phyloP scores from a whole-genome alignment of 106 monocot genomes.

The Acorus gramineus region DNA sequence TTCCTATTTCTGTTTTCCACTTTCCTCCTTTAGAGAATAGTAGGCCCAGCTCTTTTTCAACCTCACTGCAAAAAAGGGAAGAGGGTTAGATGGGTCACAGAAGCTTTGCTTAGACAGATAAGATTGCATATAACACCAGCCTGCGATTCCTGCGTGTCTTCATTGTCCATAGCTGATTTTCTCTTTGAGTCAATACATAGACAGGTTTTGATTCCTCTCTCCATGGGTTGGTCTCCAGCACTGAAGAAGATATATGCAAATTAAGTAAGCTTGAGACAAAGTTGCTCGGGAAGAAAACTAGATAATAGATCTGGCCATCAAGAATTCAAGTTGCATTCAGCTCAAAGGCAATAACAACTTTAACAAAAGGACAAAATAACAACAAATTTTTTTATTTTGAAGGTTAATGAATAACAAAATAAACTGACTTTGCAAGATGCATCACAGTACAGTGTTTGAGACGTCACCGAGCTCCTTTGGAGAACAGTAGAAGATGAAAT shows the following conservation, averaged over 20 bases:
- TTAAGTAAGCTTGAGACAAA: no score
- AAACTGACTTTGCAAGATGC: no score
- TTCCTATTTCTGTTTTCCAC: conserved; percentile 31
- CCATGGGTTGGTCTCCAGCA: conserved; percentile 92
- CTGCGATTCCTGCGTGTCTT: conserved; percentile 86
- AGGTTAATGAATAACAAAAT: no score
- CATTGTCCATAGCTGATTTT: conserved; percentile 96
- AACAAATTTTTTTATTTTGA: not conserved
- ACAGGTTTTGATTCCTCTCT: conserved; percentile 87
- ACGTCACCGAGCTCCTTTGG: no score
- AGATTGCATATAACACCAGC: conserved; percentile 13
- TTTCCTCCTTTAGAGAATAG: conserved; percentile 69
- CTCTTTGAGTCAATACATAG: conserved; percentile 79
- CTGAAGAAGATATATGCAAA: conserved; percentile 14
- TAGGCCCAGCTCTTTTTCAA: conserved; percentile 83
- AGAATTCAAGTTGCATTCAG: no score
- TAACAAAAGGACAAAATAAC: not conserved
- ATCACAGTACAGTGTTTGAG: no score
- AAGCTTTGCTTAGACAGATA: not conserved
- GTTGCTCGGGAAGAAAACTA: no score
- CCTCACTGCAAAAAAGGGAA: conserved; percentile 50
- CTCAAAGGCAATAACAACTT: no score
- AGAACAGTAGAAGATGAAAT: no score
- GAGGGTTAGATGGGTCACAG: not conserved
- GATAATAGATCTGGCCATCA: no score